These are phyloP conservation scores for Naganishia sp. DNA, from an alignment of 1,284 basidiomycete genomes.

Conservation along the genomic window DNA sequence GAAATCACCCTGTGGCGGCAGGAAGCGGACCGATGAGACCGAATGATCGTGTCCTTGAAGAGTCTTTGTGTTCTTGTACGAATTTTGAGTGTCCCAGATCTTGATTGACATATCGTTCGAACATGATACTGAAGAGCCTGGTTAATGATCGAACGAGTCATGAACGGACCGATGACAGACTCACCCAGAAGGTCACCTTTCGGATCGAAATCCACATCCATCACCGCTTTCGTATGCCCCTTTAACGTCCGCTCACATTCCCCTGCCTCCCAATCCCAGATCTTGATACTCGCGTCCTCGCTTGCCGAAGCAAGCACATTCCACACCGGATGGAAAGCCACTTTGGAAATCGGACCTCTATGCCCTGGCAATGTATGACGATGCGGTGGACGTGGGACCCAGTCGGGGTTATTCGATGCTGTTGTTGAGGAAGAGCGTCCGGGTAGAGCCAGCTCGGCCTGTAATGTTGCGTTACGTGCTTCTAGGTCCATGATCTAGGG, in stretches of 20 bases:
- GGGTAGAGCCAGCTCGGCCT: constrained; percentile 67
- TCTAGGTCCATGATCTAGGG: constrained; percentile 84
- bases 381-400: constrained; percentile 78
- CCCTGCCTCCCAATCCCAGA: constrained; percentile 95
- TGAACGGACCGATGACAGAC: constrained; percentile 39
- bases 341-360: constrained; percentile 70
- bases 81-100: constrained; percentile 84
- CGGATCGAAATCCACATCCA: constrained; percentile 82
- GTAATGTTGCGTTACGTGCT: constrained; percentile 69
- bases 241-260: constrained; percentile 89
- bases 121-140: constrained; percentile 70
- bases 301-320: constrained; percentile 79
- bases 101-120: constrained; percentile 88
- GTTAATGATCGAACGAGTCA: neutral
- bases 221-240: constrained; percentile 85
- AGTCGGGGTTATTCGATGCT: constrained; percentile 62
- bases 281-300: constrained; percentile 83
- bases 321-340: constrained; percentile 85
- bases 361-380: constrained; percentile 79
- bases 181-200: constrained; percentile 77
- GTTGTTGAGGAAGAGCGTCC: constrained; percentile 54
- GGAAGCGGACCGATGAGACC: constrained; percentile 78
- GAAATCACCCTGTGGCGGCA: constrained; percentile 73
- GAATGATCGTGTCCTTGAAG: constrained; percentile 88
- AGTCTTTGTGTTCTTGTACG: constrained; percentile 84